Evolutionary conservation across 1,139 yeast genomes (phyloP).

Genomic region (Torulaspora globosa): DNA sequence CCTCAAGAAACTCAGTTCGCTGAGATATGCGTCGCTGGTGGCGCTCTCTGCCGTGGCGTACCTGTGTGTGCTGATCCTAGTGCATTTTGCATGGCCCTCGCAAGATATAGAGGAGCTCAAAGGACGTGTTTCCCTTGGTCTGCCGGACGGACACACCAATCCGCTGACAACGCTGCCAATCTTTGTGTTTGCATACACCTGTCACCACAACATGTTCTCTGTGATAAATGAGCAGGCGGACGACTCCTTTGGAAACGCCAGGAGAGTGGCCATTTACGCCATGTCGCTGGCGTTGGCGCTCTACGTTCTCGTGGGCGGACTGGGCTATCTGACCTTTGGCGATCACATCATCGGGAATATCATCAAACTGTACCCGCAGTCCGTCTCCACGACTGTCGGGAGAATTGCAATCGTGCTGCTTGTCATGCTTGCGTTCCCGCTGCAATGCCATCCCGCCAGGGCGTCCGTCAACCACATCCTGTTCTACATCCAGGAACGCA

Average conservation of each 20-base stretch:
- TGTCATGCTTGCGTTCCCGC: constrained; percentile 66
- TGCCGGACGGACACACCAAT: constrained; percentile 39
- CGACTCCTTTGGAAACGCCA: constrained; percentile 50
- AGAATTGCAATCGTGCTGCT: constrained; percentile 65
- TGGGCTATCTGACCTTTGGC: constrained; percentile 73
- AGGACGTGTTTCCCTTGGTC: constrained; percentile 40
- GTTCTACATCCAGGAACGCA: constrained; percentile 39
- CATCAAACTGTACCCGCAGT: constrained; percentile 63
- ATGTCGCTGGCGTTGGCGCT: constrained; percentile 55
- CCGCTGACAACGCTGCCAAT: constrained; percentile 57
- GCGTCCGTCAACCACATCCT: constrained; percentile 66
- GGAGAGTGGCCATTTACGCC: constrained; percentile 52
- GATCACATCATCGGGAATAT: constrained; percentile 61
- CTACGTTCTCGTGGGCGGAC: constrained; percentile 58
- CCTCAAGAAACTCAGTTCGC: constrained; percentile 59
- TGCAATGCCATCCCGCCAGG: constrained; percentile 77
- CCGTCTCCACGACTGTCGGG: constrained; percentile 59
- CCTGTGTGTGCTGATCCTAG: constrained; percentile 56
- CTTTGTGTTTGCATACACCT: constrained; percentile 74
- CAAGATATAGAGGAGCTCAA: constrained; percentile 40
- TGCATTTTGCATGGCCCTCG: constrained; percentile 46
- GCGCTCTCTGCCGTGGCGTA: constrained; percentile 68
- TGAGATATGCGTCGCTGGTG: constrained; percentile 64
- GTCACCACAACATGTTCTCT: constrained; percentile 79
- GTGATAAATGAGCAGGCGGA: constrained; percentile 62